These are phyloP conservation scores for Pythium dissotocum DNA, from an alignment of 352 stramenopile genomes.

Conservation along the genomic window DNA sequence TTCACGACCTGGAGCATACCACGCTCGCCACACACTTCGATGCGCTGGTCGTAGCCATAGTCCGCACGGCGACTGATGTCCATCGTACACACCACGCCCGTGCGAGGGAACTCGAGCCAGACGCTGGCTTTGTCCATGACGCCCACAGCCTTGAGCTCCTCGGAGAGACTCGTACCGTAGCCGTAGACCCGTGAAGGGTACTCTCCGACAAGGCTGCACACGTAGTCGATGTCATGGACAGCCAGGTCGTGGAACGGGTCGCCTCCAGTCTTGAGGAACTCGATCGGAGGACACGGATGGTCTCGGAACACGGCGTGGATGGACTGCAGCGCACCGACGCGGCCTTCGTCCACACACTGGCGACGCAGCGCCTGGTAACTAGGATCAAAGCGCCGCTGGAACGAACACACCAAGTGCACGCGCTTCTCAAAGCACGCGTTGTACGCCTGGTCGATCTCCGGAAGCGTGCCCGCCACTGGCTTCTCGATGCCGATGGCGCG, in stretches of 20 bases:
- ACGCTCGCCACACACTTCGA: slow-evolving; percentile 82
- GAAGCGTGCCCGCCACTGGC: slow-evolving; percentile 53
- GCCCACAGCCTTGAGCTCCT: slow-evolving; percentile 60
- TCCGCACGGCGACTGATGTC: slow-evolving; percentile 80
- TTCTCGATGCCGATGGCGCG: slow-evolving; percentile 75
- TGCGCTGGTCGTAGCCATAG: slow-evolving; percentile 93
- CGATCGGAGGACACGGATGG: slow-evolving; percentile 83
- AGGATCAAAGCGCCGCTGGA: slow-evolving; percentile 91
- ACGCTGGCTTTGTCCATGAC: slow-evolving; percentile 87
- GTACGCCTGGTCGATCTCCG: slow-evolving; percentile 68
- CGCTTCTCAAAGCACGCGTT: slow-evolving; percentile 41
- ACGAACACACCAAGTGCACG: slow-evolving; percentile 88
- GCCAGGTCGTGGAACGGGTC: slow-evolving; percentile 92
- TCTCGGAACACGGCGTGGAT: slow-evolving; percentile 91
- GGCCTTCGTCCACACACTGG: slow-evolving; percentile 45
- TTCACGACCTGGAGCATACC: slow-evolving; percentile 83
- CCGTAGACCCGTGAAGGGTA: slow-evolving; percentile 85
- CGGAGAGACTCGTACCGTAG: slow-evolving; percentile 68
- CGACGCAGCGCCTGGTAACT: slow-evolving; percentile 70
- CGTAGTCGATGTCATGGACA: slow-evolving; percentile 93
- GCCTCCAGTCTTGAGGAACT: slow-evolving; percentile 87
- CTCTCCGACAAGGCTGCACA: slow-evolving; percentile 75
- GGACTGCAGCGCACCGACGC: slow-evolving; percentile 68
- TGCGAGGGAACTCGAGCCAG: slow-evolving; percentile 67
- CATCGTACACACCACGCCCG: slow-evolving; percentile 88